Base-by-base conservation (phyloP, 805 yeast genomes). In the Cyberlindnera meyerae region DNA sequence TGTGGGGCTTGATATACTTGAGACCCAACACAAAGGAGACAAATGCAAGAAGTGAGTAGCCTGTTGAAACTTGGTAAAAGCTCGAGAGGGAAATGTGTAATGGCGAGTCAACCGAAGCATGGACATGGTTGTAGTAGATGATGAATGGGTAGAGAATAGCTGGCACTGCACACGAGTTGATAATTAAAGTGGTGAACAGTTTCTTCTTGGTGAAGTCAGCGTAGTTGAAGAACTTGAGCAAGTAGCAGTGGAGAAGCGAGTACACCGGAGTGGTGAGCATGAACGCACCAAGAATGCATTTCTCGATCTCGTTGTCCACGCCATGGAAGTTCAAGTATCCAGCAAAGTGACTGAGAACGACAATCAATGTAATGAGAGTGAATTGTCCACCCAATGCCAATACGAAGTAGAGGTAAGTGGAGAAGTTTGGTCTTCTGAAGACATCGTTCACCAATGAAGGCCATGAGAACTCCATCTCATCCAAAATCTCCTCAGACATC, bases 391-490 rank as follows among this genome's bases (percentile, higher is more conserved):
- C 58, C n/a, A 42, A 33, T 3, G 53, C 34, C 9, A 52, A 43
- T 12, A 49, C 18, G 20, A 34, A 39, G 26, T 37, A 47, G 2
- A 54, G 33, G 5, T 37, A 5, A 3, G 39, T 27, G 7, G 43
- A 25, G 26, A 20, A 24, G 3, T 5, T 7, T 13, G 55, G 52
- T 13, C 25, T 33, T 48, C 58, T 50, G 34, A 49, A 52, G 7
- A 54, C 55, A 27, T 54, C 55, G 28, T 49, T 42, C 3, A 40
- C 37, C 18, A 54, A 34, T 6, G 47, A 29, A 15, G 55, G 54
- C 58, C 58, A 54, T 13, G 58, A 54, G 20, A 52, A 42, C 18
- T 52, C 56, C 11, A 42, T 24, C 4, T 47, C 51, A 25, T 50
- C 52, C 21, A 47, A 36, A 13, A 40, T 21, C 16, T 32, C 43